These are phyloP conservation scores for Prunus davidiana DNA, from an alignment of 306 rosid species.

Conservation along the genomic window DNA sequence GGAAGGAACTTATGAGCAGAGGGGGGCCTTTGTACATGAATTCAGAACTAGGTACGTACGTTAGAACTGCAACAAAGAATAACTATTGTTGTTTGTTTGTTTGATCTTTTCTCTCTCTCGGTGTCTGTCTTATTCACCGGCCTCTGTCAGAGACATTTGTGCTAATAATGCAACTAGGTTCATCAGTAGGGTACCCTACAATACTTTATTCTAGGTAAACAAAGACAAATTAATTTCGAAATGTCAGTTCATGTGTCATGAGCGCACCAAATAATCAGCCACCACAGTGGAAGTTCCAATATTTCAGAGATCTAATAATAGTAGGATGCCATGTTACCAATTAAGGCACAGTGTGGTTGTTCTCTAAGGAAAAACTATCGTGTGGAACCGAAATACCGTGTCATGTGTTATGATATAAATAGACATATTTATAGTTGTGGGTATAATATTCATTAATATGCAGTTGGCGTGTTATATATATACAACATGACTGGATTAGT, in stretches of 20 bases:
- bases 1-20: conserved; percentile 19
- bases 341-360: neutral
- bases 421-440: no score
- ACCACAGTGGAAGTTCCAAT: neutral
- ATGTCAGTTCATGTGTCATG: neutral
- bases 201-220: neutral
- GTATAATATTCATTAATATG: no score
- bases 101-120: neutral
- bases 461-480: no score
- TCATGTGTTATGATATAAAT: no score
- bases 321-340: neutral
- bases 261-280: neutral
- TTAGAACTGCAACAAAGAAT: neutral
- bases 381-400: no score
- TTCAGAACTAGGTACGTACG: conserved; percentile 36
- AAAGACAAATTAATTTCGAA: neutral
- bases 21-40: conserved; percentile 42
- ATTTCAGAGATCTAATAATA: neutral
- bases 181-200: neutral
- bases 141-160: neutral
- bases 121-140: neutral
- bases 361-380: neutral
- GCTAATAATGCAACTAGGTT: neutral
- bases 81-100: neutral
- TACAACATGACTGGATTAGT: no score